A percentile compares a stretch with the other conserved stretches of the same genome.
Evolutionary conservation across 306 rosid species (phyloP).

Genomic region (Trichosanthes cucumerina): DNA sequence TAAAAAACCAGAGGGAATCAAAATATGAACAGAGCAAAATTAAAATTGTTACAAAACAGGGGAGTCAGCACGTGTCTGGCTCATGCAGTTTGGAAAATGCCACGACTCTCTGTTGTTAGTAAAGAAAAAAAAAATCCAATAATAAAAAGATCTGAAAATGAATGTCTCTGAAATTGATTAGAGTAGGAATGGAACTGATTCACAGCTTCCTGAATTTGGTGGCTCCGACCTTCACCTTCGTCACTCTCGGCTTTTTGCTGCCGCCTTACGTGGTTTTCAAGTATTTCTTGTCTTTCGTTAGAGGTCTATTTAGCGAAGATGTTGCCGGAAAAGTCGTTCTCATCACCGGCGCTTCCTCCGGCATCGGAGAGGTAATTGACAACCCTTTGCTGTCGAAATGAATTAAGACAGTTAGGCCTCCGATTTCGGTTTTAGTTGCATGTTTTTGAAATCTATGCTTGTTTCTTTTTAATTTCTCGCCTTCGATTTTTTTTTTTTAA

Average conservation of each 20-base stretch:
- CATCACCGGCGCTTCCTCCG: constrained; percentile 65
- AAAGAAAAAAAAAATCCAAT: no score
- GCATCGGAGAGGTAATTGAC: constrained; percentile 30
- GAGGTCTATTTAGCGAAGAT: constrained; percentile 28
- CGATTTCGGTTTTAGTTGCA: no score
- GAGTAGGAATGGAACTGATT: constrained; percentile 20
- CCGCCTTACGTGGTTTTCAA: constrained; percentile 37
- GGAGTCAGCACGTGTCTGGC: neutral
- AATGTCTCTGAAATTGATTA: neutral
- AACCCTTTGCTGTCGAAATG: no score
- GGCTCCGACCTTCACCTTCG: constrained; percentile 49
- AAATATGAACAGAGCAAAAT: neutral
- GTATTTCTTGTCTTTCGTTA: constrained; percentile 22
- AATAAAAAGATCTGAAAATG: neutral
- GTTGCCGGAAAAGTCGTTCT: constrained; percentile 51
- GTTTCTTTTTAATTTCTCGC: no score
- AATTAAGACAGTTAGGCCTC: no score
- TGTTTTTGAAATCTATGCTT: no score
- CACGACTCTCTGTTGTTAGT: neutral
- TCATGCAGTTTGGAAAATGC: neutral
- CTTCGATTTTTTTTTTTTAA: no score
- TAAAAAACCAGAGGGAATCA: neutral
- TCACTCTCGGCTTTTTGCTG: constrained; percentile 31
- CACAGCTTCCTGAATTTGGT: constrained; percentile 34
- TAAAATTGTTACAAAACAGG: no score